Evolutionary conservation across 352 stramenopile species (phyloP), one percentile per base, ranked within the genome.

Genomic region (Phytophthora sp.): DNA sequence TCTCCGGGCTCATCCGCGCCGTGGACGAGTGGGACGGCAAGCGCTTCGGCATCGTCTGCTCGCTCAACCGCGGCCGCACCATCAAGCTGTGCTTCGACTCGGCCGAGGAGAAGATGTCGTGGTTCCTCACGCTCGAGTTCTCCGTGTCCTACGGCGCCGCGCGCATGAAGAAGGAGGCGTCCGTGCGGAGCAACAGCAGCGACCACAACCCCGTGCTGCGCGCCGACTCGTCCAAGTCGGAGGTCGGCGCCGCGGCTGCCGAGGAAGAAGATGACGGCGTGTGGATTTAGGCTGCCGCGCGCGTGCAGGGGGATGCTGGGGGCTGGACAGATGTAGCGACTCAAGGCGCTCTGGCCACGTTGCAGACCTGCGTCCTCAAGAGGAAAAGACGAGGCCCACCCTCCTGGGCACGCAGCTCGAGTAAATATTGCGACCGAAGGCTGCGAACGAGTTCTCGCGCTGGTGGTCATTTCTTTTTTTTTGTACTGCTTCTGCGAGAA

Each of bases 21-120:
- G 84, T 91, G 3, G 61, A 77, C 15, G 79, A 91, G 52, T 93
- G 81, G 82, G 79, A 93, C 55, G 84, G 82, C 54, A 90, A 90
- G 46, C 81, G 82, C 58, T 93, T 79, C 61, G 84, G 82, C 11
- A 65, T 93, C 48, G 69, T 90, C 8, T 84, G 83, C 27, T 82
- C 72, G 50, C 79, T 93, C 18, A 93, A 91, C 54, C 76, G 79
- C 30, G 44, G 67, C 15, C 82, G 84, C 15, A 93, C 79, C 38
- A 87, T 93, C 65, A 84, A 91, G 59, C 54, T 93, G 28, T 88
- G 77, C 65, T 93, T 90, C 38, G 84, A 93, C 50, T 90, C 79
- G 30, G 80, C 82, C 10, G 84, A 93, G 61, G 84, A 93, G 59
- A 91, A 91, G 52, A 93, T 90, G 76, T 87, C 79, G 38, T 93